A percentile compares a stretch with the other conserved stretches of the same genome.
These are phyloP conservation scores for Jacaranda mimosifolia DNA, from an alignment of 257 asterid species.

Conservation along the genomic window DNA sequence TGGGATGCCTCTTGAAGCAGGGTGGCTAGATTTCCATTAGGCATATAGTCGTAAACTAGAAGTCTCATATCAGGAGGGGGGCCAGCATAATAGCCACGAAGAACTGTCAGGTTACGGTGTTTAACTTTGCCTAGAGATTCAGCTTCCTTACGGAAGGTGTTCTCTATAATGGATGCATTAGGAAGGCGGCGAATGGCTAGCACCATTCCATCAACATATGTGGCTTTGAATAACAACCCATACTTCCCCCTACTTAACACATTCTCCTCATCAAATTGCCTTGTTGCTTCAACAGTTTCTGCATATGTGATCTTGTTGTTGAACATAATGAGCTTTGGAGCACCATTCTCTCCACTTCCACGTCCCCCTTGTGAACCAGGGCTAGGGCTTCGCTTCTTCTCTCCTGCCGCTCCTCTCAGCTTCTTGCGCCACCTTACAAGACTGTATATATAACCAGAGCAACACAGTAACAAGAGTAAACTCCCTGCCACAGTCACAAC, in stretches of 20 bases:
- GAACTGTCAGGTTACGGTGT: constrained; percentile 63
- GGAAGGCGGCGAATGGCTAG: constrained; percentile 63
- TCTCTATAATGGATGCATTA: constrained; percentile 49
- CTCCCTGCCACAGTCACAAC: constrained; percentile 61
- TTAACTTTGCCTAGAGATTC: constrained; percentile 58
- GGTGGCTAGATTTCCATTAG: constrained; percentile 62
- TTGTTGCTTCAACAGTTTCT: constrained; percentile 64
- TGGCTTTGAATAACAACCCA: constrained; percentile 58
- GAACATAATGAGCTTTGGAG: constrained; percentile 66
- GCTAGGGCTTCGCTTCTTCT: constrained; percentile 67
- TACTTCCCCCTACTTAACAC: constrained; percentile 56
- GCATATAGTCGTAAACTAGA: constrained; percentile 63
- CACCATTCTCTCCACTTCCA: constrained; percentile 70
- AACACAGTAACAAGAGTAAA: constrained; percentile 48
- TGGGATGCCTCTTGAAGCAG: constrained; percentile 69
- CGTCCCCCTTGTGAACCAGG: constrained; percentile 59
- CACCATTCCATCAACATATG: constrained; percentile 64
- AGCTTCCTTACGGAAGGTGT: constrained; percentile 56
- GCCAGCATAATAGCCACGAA: constrained; percentile 62
- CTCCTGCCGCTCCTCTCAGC: constrained; percentile 48
- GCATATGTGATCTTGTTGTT: constrained; percentile 56
- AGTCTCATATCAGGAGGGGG: constrained; percentile 60
- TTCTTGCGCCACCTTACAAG: constrained; percentile 57
- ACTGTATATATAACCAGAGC: constrained; percentile 53
- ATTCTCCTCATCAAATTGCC: constrained; percentile 67